phyloP scores from a whole-genome alignment of 148 eudicot genomes.

The Polygonum maritimum region DNA sequence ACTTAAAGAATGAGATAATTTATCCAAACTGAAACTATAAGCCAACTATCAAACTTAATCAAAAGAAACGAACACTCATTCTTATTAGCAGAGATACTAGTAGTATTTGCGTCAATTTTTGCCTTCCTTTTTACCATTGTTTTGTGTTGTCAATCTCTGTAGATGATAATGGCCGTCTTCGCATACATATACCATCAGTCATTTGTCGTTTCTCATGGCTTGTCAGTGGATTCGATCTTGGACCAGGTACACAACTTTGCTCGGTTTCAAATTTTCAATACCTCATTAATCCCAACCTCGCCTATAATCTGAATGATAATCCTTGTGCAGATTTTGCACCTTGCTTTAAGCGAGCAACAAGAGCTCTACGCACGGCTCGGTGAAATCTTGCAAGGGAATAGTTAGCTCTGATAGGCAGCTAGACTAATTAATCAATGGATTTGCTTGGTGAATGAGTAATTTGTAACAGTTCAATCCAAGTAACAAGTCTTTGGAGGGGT shows the following conservation, averaged over 20 bases:
- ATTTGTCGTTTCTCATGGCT: slow-evolving; percentile 35
- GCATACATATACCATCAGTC: slow-evolving; percentile 55
- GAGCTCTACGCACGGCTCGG: slow-evolving; percentile 37
- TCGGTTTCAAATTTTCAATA: neutral
- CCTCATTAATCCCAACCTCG: neutral
- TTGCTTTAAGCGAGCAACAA: slow-evolving; percentile 53
- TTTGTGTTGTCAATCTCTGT: neutral
- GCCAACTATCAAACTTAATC: too few relatives aligned
- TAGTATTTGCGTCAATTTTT: neutral
- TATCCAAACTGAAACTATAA: neutral
- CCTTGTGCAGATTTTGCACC: slow-evolving; percentile 42
- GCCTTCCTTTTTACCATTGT: neutral
- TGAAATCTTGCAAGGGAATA: slow-evolving; percentile 33
- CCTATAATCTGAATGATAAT: neutral
- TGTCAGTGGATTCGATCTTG: slow-evolving; percentile 33
- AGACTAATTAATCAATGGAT: slow-evolving; percentile 4
- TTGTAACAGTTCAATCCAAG: neutral
- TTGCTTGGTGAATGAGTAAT: neutral
- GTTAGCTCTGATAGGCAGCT: slow-evolving; percentile 16
- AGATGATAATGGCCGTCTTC: slow-evolving; percentile 57
- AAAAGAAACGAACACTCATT: too few relatives aligned
- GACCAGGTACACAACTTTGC: slow-evolving; percentile 27
- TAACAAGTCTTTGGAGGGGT: neutral
- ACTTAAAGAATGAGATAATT: neutral
- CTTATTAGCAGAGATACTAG: too few relatives aligned